Base-by-base conservation (phyloP, 495 filamentous ascomycete species). In the Lophiostoma macrostomum region DNA sequence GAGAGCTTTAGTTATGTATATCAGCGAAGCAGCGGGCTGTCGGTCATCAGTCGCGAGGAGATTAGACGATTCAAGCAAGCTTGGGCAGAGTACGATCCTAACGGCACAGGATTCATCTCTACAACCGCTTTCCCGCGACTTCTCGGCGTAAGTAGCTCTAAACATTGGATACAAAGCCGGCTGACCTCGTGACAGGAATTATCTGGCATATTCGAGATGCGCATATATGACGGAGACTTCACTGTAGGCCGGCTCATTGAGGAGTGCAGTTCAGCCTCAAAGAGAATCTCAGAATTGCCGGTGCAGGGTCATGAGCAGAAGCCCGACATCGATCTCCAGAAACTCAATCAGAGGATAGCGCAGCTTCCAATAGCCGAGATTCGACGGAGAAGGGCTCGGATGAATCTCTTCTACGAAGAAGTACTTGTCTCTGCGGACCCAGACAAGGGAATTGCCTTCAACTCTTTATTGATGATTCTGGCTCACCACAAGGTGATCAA, bases 1-100 rank as follows among this genome's bases (percentile, higher is more conserved):
- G 93, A 99, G 74, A 96, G 91, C 73, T 99, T 99, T 74, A 95
- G 88, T 67, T 99, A 99, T 68, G 93, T 99, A 60, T 99, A 96
- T 66, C 93, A 99, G 71, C 80, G 90, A 50, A 96, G 89, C 55
- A 95, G 88, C 65, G 84, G 84, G 20, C 74, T 90, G 45, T 90
- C 89, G 28, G 81, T 83, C 25, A 83, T 97, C 39, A 90, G 86
- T 56, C 79, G 93, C 43, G 90, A 96, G 59, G 93, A 99, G 65
- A 86, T 95, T 47, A 83, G 93, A 28, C 85, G 90, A 12, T 99
- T 97, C 78, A 99, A 99, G 73, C 89, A 96, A 67, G 93, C 93
- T 0, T 99, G 93, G 93, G 88, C 93, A 32, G 91, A 86, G 35
- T 89, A 89, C 44, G 93, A 99, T 69, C 90, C 91, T 3, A 79